Base-by-base conservation (phyloP, 2,329 filamentous ascomycete genomes). In the Cadophora sp. region DNA sequence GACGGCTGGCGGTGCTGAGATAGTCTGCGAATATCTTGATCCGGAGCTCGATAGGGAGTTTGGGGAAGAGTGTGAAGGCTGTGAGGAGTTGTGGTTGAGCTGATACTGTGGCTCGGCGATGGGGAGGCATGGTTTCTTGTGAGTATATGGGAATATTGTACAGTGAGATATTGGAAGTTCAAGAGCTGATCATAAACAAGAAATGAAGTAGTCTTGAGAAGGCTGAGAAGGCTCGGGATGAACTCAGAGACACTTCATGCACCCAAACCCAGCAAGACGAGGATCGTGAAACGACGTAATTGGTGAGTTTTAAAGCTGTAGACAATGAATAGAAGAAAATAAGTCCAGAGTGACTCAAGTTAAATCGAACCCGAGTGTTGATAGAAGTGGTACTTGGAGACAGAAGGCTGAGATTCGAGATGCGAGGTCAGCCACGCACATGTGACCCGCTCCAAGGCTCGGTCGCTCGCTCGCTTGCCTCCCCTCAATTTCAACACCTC, bases 11-110 rank as follows among this genome's bases (percentile, higher is more conserved):
- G 43, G 56, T 59, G 51, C 58, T 59, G 8, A 58, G 36, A 24
- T 58, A 18, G 53, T 58, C 33, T 5, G 18, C 48, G 39, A 51
- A 65, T 14, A 66, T 62, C 33, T 61, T 47, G n/a, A 66, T n/a
- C 5, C 59, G 58, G 24, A 66, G 24, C 33, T 66, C 59, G 48
- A 51, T 27, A 3, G 63, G 63, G 22, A 65, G 63, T 22, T 61
- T 65, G 20, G 56, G 20, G 41, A 66, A 66, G 33, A 65, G 45
- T 11, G 50, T n/a, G 50, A 60, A 61, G 20, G 50, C 8, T 43
- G 33, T 47, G 22, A 27, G 20, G 18, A 55, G 56, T 14, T 36
- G 55, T 16, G 56, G n/a, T 18, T 56, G 45, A 50, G 36, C n/a
- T 20, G 20, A 18, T 18, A 53, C n/a, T 20, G 27, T 20, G 27